These are phyloP conservation scores for Volutella citrinella DNA, from an alignment of 2,329 filamentous ascomycete species.

Conservation along the genomic window DNA sequence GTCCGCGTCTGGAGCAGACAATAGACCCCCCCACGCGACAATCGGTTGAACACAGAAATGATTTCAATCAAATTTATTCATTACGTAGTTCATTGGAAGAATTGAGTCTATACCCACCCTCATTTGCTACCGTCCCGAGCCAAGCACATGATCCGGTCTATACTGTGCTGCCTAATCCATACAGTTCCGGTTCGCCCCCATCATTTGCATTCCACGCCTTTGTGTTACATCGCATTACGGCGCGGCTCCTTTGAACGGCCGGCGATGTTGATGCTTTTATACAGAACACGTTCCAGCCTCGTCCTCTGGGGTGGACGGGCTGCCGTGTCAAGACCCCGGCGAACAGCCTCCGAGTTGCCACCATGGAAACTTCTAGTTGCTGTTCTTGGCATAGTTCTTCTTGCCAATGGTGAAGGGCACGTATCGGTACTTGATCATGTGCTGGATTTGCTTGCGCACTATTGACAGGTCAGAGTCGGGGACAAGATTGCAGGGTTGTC, in stretches of 20 bases:
- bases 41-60: neutral
- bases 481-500: neutral
- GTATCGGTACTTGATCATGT: conserved; percentile 99
- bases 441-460: conserved; percentile 99
- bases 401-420: conserved; percentile 93
- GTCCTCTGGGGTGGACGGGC: too few relatives aligned
- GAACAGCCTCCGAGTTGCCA: too few relatives aligned
- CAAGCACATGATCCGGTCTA: neutral
- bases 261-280: too few relatives aligned
- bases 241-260: too few relatives aligned
- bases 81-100: conserved; percentile 23
- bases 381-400: conserved; percentile 70
- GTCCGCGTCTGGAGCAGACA: too few relatives aligned
- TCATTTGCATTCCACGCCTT: conserved; percentile 21
- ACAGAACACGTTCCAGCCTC: conserved; percentile 21
- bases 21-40: too few relatives aligned
- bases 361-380: too few relatives aligned
- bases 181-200: conserved; percentile 13
- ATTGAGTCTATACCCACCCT: conserved; percentile 14
- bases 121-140: neutral
- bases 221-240: conserved; percentile 24
- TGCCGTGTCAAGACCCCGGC: too few relatives aligned
- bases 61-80: conserved; percentile 15
- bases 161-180: conserved; percentile 14
- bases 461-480: conserved; percentile 8